Conservation (phyloP, 164 flowering plant species). For the Nymphaea colorata region DNA sequence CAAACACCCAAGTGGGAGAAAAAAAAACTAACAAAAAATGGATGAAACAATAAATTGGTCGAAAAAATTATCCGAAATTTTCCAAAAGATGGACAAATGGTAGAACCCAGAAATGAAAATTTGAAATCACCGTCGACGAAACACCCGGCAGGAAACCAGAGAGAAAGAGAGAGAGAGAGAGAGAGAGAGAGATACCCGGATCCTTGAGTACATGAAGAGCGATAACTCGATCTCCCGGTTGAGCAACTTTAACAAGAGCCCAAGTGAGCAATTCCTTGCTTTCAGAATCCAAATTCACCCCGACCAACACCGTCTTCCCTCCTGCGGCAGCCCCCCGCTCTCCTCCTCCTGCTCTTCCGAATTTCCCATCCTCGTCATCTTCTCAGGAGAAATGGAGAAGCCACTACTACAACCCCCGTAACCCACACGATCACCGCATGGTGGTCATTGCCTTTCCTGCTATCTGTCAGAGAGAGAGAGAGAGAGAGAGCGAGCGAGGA, state of each 20-base stretch:
- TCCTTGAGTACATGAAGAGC: slow-evolving; percentile 70
- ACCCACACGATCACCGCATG: neutral
- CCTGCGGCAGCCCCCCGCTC: slow-evolving; percentile 4
- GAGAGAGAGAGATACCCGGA: slow-evolving; percentile 26
- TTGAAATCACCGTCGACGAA: too few species aligned
- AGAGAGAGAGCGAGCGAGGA: neutral
- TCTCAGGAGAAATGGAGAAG: neutral
- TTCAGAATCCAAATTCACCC: slow-evolving; percentile 57
- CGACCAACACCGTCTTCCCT: slow-evolving; percentile 68
- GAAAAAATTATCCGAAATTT: too few species aligned
- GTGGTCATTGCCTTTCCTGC: neutral
- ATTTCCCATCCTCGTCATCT: neutral
- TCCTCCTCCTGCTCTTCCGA: neutral
- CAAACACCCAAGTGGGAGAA: too few species aligned
- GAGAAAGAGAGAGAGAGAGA: neutral
- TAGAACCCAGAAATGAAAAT: too few species aligned
- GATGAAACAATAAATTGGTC: too few species aligned
- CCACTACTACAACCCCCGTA: neutral
- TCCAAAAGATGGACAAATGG: too few species aligned
- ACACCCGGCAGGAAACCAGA: neutral
- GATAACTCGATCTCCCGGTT: slow-evolving; percentile 69
- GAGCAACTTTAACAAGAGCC: slow-evolving; percentile 79
- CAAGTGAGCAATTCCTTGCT: slow-evolving; percentile 87
- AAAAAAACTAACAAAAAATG: too few species aligned
- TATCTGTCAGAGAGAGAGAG: too few species aligned